Percentiles rank a stretch among this genome's conserved stretches.
Conservation (phyloP, 352 stramenopile genomes). For the Phytopythium sindhum region DNA sequence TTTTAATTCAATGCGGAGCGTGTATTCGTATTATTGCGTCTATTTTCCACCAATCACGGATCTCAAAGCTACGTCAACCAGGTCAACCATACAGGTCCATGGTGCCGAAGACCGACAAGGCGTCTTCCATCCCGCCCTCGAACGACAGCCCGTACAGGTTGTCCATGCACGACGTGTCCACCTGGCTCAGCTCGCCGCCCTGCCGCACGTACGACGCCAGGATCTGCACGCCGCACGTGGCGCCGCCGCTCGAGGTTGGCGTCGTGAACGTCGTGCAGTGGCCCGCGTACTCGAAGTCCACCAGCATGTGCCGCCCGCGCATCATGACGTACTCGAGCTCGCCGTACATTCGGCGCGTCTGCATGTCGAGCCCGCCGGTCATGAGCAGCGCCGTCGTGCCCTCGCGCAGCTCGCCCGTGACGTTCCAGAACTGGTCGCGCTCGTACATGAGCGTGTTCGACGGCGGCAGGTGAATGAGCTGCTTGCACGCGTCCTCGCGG, state of each 20-base stretch:
- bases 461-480: constrained; percentile 40
- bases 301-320: constrained; percentile 49
- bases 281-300: constrained; percentile 63
- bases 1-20: constrained; percentile 6
- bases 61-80: background rate
- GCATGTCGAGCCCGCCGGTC: constrained; percentile 49
- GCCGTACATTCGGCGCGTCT: constrained; percentile 49
- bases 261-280: constrained; percentile 84
- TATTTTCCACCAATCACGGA: background rate
- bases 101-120: constrained; percentile 1
- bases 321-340: constrained; percentile 47
- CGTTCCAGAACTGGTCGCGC: constrained; percentile 71
- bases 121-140: background rate
- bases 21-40: constrained; percentile 8
- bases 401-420: constrained; percentile 36
- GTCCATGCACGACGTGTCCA: constrained; percentile 69
- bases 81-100: constrained; percentile 12
- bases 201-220: constrained; percentile 63
- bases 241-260: constrained; percentile 30
- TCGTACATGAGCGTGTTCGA: constrained; percentile 44
- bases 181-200: constrained; percentile 42
- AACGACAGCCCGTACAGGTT: constrained; percentile 55
- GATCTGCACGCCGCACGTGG: constrained; percentile 65
- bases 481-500: constrained; percentile 47
- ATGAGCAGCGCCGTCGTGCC: constrained; percentile 50